Percentiles rank a stretch among this genome's conserved stretches.
Conservation (phyloP, 1,284 basidiomycete species). For the Clitocybe nebularis region DNA sequence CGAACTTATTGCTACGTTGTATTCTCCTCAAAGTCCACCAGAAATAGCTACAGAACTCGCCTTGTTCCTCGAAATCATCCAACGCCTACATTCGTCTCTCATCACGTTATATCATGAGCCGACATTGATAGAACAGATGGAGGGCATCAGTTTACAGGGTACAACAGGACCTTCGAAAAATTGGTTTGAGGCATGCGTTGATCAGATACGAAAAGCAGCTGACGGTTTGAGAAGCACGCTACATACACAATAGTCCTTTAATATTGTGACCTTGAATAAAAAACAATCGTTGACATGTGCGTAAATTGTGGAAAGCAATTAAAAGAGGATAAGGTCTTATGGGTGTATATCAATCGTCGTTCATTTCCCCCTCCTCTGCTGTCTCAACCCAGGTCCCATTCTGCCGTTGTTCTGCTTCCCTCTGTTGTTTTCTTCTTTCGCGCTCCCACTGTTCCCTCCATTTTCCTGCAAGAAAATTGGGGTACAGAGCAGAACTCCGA, state of each 20-base stretch:
- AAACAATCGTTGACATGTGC: neutral
- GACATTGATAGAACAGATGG: constrained; percentile 31
- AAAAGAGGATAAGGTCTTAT: constrained; percentile 8
- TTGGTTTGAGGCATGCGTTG: constrained; percentile 64
- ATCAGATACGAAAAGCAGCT: constrained; percentile 46
- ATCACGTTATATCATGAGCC: constrained; percentile 21
- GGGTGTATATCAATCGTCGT: too few relatives aligned
- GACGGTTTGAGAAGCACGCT: constrained; percentile 17
- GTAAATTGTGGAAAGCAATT: neutral
- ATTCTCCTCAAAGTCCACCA: constrained; percentile 52
- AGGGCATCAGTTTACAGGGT: constrained; percentile 27
- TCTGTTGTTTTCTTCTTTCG: constrained; percentile 23
- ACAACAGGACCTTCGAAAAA: constrained; percentile 26
- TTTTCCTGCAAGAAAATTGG: constrained; percentile 63
- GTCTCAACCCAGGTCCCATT: constrained; percentile 7
- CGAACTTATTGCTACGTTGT: constrained; percentile 60
- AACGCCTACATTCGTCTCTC: constrained; percentile 31
- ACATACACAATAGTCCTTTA: neutral
- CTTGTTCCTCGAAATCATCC: constrained; percentile 32
- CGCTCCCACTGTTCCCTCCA: constrained; percentile 44
- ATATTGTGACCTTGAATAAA: too few relatives aligned
- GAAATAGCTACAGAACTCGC: constrained; percentile 36
- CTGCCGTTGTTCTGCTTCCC: constrained; percentile 19
- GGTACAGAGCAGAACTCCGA: constrained; percentile 54
- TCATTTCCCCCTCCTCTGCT: constrained; percentile 34